Evolutionary conservation across 2,329 filamentous ascomycete genomes (phyloP), one percentile per base, ranked within the genome.

Genomic region (Sphaerulina musiva): DNA sequence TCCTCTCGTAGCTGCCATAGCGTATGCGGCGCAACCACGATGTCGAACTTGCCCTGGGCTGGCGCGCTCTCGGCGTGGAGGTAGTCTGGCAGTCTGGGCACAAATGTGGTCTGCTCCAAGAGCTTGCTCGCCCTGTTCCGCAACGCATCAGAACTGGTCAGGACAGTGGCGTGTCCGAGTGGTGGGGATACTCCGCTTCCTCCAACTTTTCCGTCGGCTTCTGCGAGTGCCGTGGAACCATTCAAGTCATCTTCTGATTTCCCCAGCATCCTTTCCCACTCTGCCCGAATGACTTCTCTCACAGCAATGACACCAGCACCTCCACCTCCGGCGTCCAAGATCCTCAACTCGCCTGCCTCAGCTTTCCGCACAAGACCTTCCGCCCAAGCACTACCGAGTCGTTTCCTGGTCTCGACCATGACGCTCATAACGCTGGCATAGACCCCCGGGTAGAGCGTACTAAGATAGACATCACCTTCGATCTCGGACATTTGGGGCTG

Each of bases 71-170:
- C 76, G 53, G 84, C 76, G 17, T 79, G 76, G 26, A 89, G 72
- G 59, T 92, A 90, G 65, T 97, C 89, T 0, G 93, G 93, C n/a
- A 97, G 74, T 3, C 91, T 84, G 6, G 92, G 91, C 6, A 98
- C 78, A 67, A 98, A 96, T 0, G 87, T 95, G 0, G 93, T 97
- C 68, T 96, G 86, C 38, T 95, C 80, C 10, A 98, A 75, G 59
- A 97, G 80, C 14, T 76, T 77, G 60, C 89, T 89, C 23, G 89
- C 78, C 32, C 90, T 85, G 53, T 87, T 78, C 14, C 90, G 83
- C 29, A 98, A 76, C 2, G 82, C 74, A 58, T 89, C 82, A 0
- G 89, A 87, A 0, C 84, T 89, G 2, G 87, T 83, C 2, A 97
- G 74, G 1, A 95, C 90, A 0, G 89, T 91, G 51, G 87, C 86